Evolutionary conservation across 1,284 basidiomycete genomes (phyloP).

Genomic region (Cryptococcus floricola): DNA sequence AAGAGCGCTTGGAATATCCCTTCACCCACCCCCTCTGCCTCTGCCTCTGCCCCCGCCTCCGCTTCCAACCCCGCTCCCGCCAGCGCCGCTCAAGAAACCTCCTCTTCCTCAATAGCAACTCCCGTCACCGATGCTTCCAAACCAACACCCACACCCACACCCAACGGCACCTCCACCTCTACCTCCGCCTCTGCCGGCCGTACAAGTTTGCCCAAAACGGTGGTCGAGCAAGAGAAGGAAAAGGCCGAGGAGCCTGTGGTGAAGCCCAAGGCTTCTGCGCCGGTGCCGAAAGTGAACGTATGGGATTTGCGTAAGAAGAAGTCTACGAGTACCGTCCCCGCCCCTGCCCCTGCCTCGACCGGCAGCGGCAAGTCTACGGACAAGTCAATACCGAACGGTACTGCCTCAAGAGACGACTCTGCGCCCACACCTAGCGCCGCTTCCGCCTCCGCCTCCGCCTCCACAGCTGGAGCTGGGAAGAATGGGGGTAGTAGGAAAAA

Average conservation of each 20-base stretch:
- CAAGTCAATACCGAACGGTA: too few relatives aligned
- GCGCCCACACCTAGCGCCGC: neutral
- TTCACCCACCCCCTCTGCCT: neutral
- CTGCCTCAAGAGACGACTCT: neutral
- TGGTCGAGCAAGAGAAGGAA: neutral
- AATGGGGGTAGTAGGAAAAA: slow-evolving; percentile 14
- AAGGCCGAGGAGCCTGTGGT: neutral
- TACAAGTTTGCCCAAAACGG: neutral
- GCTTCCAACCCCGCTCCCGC: neutral
- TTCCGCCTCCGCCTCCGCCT: too few relatives aligned
- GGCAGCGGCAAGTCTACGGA: neutral
- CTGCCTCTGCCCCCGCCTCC: neutral
- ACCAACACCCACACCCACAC: neutral
- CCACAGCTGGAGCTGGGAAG: slow-evolving; percentile 20
- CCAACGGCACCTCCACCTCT: too few relatives aligned
- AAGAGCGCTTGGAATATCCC: slow-evolving; percentile 11
- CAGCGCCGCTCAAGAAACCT: neutral
- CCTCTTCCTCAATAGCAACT: too few relatives aligned
- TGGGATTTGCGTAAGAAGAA: slow-evolving; percentile 43
- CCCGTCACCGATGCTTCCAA: neutral
- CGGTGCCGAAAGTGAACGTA: slow-evolving; percentile 35
- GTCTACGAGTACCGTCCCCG: neutral
- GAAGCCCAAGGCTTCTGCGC: slow-evolving; percentile 15
- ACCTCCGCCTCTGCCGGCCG: too few relatives aligned
- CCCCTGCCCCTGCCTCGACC: neutral